Evolutionary conservation across 805 yeast species (phyloP), one percentile per base, ranked within the genome.

Genomic region (Starmerella tilneyi): DNA sequence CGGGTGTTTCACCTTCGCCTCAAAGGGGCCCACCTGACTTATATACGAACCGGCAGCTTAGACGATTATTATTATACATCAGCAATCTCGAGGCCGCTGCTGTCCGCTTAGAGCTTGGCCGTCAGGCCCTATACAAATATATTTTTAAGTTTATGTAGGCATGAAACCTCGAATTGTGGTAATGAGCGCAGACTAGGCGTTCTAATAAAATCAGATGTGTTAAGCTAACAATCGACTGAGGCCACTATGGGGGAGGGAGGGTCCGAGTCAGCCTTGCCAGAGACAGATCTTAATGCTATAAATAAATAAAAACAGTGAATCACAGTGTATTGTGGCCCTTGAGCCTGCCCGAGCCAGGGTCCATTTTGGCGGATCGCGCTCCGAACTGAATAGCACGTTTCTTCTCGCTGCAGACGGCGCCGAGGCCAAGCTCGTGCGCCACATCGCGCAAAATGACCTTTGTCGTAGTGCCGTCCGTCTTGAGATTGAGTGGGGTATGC

Each of bases 361-460:
- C 88, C 80, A 92, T 77, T 62, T 89, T 94, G 1, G 99, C 98
- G 59, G 94, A 81, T 51, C 82, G 79, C 0, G 97, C 84, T 0
- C 99, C 99, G 62, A 92, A 92, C 59, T 92, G 98, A 49, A 92
- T 86, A 0, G 99, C 99, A 38, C 99, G 69, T 59, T 92, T 92
- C 1, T 81, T 76, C 58, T 92, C 97, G 19, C 69, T 66, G 15
- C 76, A 65, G 0, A 86, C 92, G 60, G 70, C 71, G 0, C 51
- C 59, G 27, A 84, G 59, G 0, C 71, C 73, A 2, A 56, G 37
- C 0, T 55, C 59, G 0, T 51, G 52, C 0, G 96, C 96, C 7
- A 83, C 57, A 40, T 66, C 62, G 40, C 97, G 63, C 33, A 92
- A 63, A 1, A 81, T 62, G 24, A 66, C 59, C 27, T 62, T 63